Base-by-base conservation (phyloP, 2,329 filamentous ascomycete genomes). In the Tolypocladium endophyticum region DNA sequence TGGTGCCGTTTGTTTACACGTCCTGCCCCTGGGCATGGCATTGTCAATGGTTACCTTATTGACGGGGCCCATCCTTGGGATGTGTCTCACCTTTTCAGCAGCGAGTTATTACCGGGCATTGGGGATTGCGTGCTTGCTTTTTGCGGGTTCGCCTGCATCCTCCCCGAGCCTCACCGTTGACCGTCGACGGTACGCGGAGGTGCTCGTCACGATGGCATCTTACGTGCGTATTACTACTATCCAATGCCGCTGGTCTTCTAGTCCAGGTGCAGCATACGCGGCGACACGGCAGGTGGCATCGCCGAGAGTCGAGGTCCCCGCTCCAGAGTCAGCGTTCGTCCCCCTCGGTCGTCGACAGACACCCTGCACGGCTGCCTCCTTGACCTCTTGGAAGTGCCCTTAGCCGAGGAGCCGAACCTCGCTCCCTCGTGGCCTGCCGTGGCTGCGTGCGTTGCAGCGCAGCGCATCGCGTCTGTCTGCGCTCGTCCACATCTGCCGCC, bases 371-470 rank as follows among this genome's bases (percentile, higher is more conserved):
- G 55, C 47, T 55, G 20, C n/a, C 4, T 47, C 43, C 11, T 47
- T n/a, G 55, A 55, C 56, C 56, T 60, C 56, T 60, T 25, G 53
- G 35, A 53, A 30, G 33, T 33, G 56, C 18, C 39, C 35, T 14
- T 58, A 58, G 53, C 59, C 59, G 59, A 58, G 53, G 12, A 43
- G 53, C 52, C 52, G 59, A 60, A 56, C 56, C 23, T 56, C 52
- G 53, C 53, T 55, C 55, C 36, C 55, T 56, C 55, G 55, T 56
- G 54, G 53, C 53, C 54, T 23, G 36, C 41, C 54, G 54, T 56
- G 55, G 45, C 45, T 25, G 23, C 9, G 39, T 43, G 39, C 39
- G 20, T 43, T 7, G 38, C 38, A 20, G 50, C 28, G 50, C 52
- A 54, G n/a, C 33, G 36, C 35, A 28, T 39, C 35, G 23, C 53